phyloP scores from a whole-genome alignment of 139 green algal genomes.

The Volvox reticuliferus region DNA sequence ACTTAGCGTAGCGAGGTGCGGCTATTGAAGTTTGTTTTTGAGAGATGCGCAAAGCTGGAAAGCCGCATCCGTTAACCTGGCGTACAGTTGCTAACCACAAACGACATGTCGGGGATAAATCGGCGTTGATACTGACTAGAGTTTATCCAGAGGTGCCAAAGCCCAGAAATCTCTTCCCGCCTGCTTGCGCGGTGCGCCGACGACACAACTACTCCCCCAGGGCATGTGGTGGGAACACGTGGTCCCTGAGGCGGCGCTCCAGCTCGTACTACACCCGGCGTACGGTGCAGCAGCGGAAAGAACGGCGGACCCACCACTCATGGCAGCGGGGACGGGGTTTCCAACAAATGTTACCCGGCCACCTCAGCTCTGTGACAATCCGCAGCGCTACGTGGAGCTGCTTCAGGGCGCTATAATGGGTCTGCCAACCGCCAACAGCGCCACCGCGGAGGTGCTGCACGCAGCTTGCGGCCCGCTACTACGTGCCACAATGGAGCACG shows the following conservation, averaged over 20 bases:
- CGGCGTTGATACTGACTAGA: too few relatives aligned
- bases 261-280: not conserved
- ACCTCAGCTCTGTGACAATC: not conserved
- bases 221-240: conserved; percentile 45
- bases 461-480: not conserved
- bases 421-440: conserved; percentile 27
- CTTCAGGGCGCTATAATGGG: conserved; percentile 1
- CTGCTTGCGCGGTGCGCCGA: too few relatives aligned
- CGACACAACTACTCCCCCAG: not conserved
- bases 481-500: not conserved
- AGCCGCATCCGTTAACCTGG: too few relatives aligned
- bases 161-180: too few relatives aligned
- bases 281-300: not conserved
- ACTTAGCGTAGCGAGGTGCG: not conserved
- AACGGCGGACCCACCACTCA: not conserved
- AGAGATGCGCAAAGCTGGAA: too few relatives aligned
- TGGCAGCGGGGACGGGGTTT: not conserved
- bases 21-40: not conserved
- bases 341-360: not conserved
- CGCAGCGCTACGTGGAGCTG: not conserved
- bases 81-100: too few relatives aligned
- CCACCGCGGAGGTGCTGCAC: conserved; percentile 6
- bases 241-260: not conserved
- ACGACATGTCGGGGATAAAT: too few relatives aligned
- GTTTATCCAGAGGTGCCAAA: too few relatives aligned